Evolutionary conservation across 2,329 filamentous ascomycete genomes (phyloP), one percentile per base, ranked within the genome.

Genomic region (Alternaria metachromatica): DNA sequence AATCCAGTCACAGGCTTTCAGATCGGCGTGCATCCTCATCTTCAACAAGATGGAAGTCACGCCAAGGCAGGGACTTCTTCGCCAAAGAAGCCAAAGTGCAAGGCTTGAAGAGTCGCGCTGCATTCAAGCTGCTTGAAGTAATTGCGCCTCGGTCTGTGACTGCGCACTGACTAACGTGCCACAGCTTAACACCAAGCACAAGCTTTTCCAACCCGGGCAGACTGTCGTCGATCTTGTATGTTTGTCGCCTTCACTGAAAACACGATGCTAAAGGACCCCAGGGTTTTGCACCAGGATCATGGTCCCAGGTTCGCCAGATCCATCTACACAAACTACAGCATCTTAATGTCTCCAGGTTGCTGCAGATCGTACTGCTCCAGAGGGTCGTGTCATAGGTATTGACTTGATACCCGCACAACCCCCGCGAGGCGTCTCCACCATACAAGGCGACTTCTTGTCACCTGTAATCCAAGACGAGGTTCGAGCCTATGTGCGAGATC

Each of bases 331-430:
- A 18, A 10, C 30, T 9, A 53, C 37, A 18, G 33, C 13, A n/a
- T 46, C 55, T 63, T 62, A 61, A 61, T 13, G 5, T 15, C 18
- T 55, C 43, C 74, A 96, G 89, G 93, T 98, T 37, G 96, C 96
- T 18, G 83, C 92, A 33, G 91, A 93, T 64, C 87, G 89, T 56
- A 97, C 93, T 5, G 86, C 87, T 64, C 94, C 94, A 0, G 82
- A 87, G 49, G 94, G 94, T 9, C 88, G 91, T 46, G 90, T 99
- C 12, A 84, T 99, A 26, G 96, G 96, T 11, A 95, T 99, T 73
- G 96, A 99, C 78, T 87, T 99, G 55, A 93, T 99, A 68, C 96
- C 96, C 5, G 93, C 94, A 0, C 91, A 95, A 77, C 95, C 96
- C 6, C 96, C 96, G 0, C 89, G 87, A 74, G 96, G 96, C 21